Evolutionary conservation across 2,329 filamentous ascomycete species (phyloP), one percentile per base, ranked within the genome.

Genomic region (Colletotrichum viniferum): DNA sequence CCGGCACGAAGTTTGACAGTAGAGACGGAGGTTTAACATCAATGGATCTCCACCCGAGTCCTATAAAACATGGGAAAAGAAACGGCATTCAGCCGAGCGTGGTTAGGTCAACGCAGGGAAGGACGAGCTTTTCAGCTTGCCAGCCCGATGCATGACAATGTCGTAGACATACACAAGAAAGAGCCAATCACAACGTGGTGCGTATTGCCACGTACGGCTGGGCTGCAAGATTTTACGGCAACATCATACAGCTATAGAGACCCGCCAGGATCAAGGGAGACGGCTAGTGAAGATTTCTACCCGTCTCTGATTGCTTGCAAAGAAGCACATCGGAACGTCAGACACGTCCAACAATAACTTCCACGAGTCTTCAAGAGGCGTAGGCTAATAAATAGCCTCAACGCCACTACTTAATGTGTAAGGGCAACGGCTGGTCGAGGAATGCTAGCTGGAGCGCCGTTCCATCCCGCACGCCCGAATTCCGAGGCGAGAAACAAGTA

Each of bases 121-220:
- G 34, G 56, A 34, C 24, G 55, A 71, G 38, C 38, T 38, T 28
- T 36, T 63, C 63, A 63, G 69, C 58, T 67, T 48, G 36, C 62
- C 64, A 67, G 56, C 60, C 56, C 56, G 58, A 43, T 55, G 64
- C 64, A 48, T 38, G 69, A 28, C 4, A 68, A 73, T 75, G 69
- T 75, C 63, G 56, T 69, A 73, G 73, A 75, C 73, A 75, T n/a
- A 48, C 63, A 75, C 43, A 43, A 63, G 18, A 64, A 64, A 28
- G 55, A 24, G 36, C 55, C 24, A 62, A 48, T n/a, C 26, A 74
- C 4, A 26, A 21, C 48, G 12, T 24, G 18, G 18, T 14, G 16
- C 16, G 13, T 13, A 32, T 61, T 14, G 62, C 55, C 69, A 65
- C 34, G 18, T 36, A 64, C 32, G 21, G 52, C 55, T 24, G 61